Evolutionary conservation across 1,284 basidiomycete species (phyloP).

Genomic region (Sporisorium scitamineum): DNA sequence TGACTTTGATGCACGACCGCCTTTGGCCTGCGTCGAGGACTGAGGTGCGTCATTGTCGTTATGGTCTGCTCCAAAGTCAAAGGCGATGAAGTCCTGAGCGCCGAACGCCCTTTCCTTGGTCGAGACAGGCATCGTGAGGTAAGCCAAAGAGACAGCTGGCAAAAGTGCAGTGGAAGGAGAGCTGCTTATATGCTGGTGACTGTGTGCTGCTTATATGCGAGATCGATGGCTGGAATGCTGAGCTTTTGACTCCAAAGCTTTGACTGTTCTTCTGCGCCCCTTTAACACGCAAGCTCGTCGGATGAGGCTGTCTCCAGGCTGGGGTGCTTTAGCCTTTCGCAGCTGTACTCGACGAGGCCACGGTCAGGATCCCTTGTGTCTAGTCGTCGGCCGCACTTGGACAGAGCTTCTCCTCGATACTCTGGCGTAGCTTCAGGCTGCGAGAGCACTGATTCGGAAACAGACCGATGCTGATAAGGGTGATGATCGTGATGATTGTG

Average conservation of each 20-base stretch:
- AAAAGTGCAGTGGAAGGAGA: background rate
- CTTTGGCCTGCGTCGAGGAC: conserved; percentile 11
- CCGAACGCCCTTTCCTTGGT: conserved; percentile 40
- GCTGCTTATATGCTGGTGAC: background rate
- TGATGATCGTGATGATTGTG: conserved; percentile 1
- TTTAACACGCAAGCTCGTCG: background rate
- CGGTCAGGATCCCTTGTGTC: background rate
- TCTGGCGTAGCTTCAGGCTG: background rate
- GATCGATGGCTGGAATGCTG: background rate
- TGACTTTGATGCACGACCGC: conserved; percentile 6
- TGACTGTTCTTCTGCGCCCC: background rate
- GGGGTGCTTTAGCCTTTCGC: background rate
- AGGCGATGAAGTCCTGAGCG: conserved; percentile 59
- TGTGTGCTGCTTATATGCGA: conserved; percentile 1
- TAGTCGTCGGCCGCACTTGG: too few relatives aligned
- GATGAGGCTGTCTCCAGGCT: background rate
- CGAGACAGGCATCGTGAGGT: conserved; percentile 25
- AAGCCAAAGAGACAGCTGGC: background rate
- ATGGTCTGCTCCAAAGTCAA: conserved; percentile 53
- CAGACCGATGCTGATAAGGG: background rate
- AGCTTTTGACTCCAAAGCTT: background rate
- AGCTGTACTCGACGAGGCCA: background rate
- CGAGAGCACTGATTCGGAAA: background rate
- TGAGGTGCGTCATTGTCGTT: conserved; percentile 20
- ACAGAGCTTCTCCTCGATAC: background rate